Base-by-base conservation (phyloP, 768 basidiomycete genomes). In the Termitomyces sp. region DNA sequence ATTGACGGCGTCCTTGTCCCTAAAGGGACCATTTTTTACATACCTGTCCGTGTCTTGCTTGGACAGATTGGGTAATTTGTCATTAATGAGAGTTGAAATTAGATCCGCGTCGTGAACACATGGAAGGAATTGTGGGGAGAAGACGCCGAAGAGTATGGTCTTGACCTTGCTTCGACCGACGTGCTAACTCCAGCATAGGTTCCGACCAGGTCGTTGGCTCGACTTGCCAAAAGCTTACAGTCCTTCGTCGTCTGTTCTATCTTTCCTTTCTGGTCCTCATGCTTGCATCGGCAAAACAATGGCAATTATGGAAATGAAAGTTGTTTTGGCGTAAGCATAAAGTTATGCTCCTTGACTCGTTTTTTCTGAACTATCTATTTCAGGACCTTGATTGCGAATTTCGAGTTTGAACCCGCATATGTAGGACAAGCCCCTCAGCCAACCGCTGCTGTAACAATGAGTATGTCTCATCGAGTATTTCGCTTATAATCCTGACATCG, bases 31-130 rank as follows among this genome's bases (percentile, higher is more conserved):
- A 53, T 76, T 0, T 65, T 80, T 55, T 74, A 70, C 53, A 73
- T 80, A 49, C 77, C 79, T 3, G 73, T 74, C 28, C 8, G 67
- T 70, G 33, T 26, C 22, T 44, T n/a, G 44, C 22, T 46, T 24
- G 24, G n/a, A 36, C 20, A 44, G 16, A 22, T 33, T 13, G 18
- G 6, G 1, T 7, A 32, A 46, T 10, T 18, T 26, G 58, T 49
- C 38, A 18, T 20, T 52, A 16, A 33, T 13, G 10, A 12, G 14
- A 13, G 8, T 28, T 14, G 14, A 18, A 30, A 14, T 5, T 54
- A 82, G 79, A 80, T 81, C 53, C 75, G 78, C 36, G 76, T 75
- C 5, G 68, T 80, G 45, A 83, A 83, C 60, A 80, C 78, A 1
- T 79, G 75, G 73, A 76, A 75, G 53, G 73, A 69, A 13, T 59